Conservation (phyloP, 106 monocot genomes). For the Alisma plantagoaquatica region DNA sequence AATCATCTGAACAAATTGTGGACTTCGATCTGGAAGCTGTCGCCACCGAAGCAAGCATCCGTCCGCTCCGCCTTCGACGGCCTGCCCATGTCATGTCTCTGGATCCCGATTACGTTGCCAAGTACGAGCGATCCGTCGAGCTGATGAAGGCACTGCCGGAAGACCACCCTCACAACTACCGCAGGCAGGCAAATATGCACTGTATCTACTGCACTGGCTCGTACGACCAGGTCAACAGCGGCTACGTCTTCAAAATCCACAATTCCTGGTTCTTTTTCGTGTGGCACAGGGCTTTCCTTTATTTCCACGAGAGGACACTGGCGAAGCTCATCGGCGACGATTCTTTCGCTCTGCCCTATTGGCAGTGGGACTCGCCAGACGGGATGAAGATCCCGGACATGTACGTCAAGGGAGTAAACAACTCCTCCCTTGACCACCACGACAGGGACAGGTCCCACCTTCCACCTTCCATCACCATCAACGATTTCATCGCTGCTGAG, state of each 20-base stretch:
- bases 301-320: constrained; percentile 29
- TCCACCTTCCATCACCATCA: background rate
- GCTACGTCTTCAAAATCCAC: constrained; percentile 15
- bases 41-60: background rate
- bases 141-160: constrained; percentile 7
- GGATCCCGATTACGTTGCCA: constrained; percentile 16
- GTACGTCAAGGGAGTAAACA: constrained; percentile 4
- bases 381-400: constrained; percentile 21
- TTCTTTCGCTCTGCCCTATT: constrained; percentile 22
- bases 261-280: constrained; percentile 24
- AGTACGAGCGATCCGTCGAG: constrained; percentile 13
- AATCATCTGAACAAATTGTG: background rate
- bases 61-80: constrained; percentile 15
- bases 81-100: constrained; percentile 7
- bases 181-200: constrained; percentile 23
- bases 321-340: constrained; percentile 30
- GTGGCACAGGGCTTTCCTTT: constrained; percentile 20
- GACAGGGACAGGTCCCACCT: constrained; percentile 6
- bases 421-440: background rate
- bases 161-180: constrained; percentile 21
- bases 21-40: constrained; percentile 22
- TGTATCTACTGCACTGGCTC: constrained; percentile 29
- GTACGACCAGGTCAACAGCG: constrained; percentile 22
- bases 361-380: constrained; percentile 23
- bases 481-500: background rate